These are phyloP conservation scores for Phragmites australis DNA, from an alignment of 176 grass and related monocot species.

Conservation along the genomic window DNA sequence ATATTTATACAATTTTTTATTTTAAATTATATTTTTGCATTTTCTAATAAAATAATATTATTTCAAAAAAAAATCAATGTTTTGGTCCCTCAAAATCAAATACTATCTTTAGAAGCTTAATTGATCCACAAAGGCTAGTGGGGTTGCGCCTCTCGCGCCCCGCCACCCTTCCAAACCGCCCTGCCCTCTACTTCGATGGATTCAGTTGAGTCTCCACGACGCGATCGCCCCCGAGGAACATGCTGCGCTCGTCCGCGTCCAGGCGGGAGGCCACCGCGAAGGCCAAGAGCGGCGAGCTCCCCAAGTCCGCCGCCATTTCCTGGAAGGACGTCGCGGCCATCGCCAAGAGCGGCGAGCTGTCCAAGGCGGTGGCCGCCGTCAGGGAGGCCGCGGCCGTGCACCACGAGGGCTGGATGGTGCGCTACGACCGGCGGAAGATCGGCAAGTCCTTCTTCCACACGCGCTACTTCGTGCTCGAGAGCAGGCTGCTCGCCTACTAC, in stretches of 20 bases:
- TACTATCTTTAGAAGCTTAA: constrained; percentile 35
- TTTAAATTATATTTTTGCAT: too few species aligned
- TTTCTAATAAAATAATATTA: too few species aligned
- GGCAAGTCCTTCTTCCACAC: constrained; percentile 63
- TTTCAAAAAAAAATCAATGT: too few species aligned
- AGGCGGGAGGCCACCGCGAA: constrained; percentile 25
- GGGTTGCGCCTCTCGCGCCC: constrained; percentile 15
- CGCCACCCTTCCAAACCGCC: constrained; percentile 9
- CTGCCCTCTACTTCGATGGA: neutral
- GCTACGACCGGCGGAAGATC: constrained; percentile 69
- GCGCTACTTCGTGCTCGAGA: constrained; percentile 76
- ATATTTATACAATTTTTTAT: too few species aligned
- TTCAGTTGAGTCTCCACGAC: neutral
- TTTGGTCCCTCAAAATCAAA: too few species aligned
- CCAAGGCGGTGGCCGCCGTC: constrained; percentile 33
- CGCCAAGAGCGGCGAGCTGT: constrained; percentile 26
- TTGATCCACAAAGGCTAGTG: neutral
- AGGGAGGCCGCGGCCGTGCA: constrained; percentile 43
- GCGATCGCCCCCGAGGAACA: constrained; percentile 3
- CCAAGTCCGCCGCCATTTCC: neutral
- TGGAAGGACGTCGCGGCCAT: constrained; percentile 40
- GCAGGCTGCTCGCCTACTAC: constrained; percentile 76
- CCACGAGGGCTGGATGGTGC: constrained; percentile 70
- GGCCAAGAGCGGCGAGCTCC: constrained; percentile 22
- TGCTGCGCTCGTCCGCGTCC: constrained; percentile 31